A percentile compares a stretch with the other conserved stretches of the same genome.
phyloP scores from a whole-genome alignment of 75 land plant species.

The Pinus albicaulis region DNA sequence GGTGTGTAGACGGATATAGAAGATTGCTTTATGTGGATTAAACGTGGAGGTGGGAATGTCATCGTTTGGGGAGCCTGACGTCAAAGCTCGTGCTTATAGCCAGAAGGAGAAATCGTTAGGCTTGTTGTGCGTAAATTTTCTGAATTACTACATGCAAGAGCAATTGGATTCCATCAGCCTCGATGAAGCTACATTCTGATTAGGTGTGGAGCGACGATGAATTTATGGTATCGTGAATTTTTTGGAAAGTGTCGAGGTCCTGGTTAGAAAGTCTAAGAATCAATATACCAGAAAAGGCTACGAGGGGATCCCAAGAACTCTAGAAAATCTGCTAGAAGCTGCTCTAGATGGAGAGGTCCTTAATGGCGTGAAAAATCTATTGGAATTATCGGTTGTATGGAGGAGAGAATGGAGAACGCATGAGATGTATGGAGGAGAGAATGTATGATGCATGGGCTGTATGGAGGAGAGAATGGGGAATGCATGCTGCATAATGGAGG shows the following conservation, averaged over 20 bases:
- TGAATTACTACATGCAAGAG: constrained; percentile 65
- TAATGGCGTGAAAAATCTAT: neutral
- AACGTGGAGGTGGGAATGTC: neutral
- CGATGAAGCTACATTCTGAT: constrained; percentile 73
- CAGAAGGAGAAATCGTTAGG: constrained; percentile 95
- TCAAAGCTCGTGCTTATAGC: constrained; percentile 43
- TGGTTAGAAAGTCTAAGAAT: constrained; percentile 86
- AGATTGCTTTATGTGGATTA: neutral
- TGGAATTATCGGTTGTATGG: neutral
- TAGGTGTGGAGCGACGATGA: constrained; percentile 89
- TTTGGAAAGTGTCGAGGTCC: constrained; percentile 80
- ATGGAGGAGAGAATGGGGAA: too few relatives aligned
- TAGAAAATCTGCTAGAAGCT: constrained; percentile 63
- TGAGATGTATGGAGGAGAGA: too few relatives aligned
- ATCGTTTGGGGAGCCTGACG: constrained; percentile 13
- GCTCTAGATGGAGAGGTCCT: constrained; percentile 30
- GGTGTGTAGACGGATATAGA: too few relatives aligned
- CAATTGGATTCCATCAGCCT: constrained; percentile 67
- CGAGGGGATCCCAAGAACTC: constrained; percentile 66
- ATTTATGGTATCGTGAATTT: constrained; percentile 92
- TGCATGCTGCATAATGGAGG: too few relatives aligned
- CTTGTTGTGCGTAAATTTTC: constrained; percentile 82
- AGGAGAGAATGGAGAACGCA: too few relatives aligned
- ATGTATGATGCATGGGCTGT: too few relatives aligned
- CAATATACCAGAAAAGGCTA: constrained; percentile 85